Conservation (phyloP, 441 rosid genomes). For the Sinapis alba region DNA sequence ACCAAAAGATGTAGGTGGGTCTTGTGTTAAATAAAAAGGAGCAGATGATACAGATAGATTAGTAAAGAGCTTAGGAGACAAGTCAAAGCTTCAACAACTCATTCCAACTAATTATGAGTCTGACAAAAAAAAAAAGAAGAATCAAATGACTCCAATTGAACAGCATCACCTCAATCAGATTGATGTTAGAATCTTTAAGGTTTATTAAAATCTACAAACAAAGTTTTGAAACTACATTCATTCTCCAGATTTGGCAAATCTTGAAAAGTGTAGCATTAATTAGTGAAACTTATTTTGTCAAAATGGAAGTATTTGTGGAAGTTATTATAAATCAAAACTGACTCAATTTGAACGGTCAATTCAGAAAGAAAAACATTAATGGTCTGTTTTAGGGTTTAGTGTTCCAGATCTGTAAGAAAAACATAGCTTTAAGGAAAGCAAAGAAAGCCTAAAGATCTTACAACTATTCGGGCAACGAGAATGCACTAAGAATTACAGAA, state of each 20-base stretch:
- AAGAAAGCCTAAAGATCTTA: constrained; percentile 7
- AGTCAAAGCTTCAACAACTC: constrained; percentile 43
- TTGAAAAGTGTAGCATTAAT: constrained; percentile 12
- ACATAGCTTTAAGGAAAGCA: neutral
- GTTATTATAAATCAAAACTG: constrained; percentile 3
- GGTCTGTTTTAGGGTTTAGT: constrained; percentile 21
- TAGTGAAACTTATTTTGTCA: constrained; percentile 3
- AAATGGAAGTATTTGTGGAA: constrained; percentile 9
- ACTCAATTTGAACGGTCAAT: constrained; percentile 6
- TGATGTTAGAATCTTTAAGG: constrained; percentile 1
- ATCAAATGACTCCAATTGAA: constrained; percentile 6
- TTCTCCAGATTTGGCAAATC: constrained; percentile 22
- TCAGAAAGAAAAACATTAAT: constrained; percentile 1
- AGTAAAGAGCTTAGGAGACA: constrained; percentile 40
- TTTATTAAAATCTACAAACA: neutral
- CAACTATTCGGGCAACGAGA: neutral
- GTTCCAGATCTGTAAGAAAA: constrained; percentile 26
- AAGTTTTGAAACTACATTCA: neutral
- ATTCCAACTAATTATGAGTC: constrained; percentile 35
- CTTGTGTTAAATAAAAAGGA: constrained; percentile 16
- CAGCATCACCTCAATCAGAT: neutral
- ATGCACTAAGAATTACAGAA: neutral
- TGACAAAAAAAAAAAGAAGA: neutral
- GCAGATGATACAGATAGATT: constrained; percentile 42
- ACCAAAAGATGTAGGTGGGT: neutral